These are phyloP conservation scores for Dendrothele bispora DNA, from an alignment of 768 basidiomycete genomes.

Conservation along the genomic window DNA sequence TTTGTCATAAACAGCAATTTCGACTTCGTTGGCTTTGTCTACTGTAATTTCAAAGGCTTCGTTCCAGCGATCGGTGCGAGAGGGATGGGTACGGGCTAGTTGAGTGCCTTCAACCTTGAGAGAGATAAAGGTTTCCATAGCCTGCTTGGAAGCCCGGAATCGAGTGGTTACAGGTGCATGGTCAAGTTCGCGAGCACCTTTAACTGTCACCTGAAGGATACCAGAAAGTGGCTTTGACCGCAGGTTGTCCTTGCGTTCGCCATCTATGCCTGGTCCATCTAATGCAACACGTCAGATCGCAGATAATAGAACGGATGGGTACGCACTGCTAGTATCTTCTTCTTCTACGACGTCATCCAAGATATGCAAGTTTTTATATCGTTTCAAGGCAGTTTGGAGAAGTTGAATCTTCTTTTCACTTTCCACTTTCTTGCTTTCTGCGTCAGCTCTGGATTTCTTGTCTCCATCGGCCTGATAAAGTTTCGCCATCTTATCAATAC, in stretches of 20 bases:
- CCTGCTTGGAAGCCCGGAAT: slow-evolving; percentile 72
- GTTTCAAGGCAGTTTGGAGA: slow-evolving; percentile 85
- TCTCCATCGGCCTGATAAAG: slow-evolving; percentile 96
- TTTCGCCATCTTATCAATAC: slow-evolving; percentile 99
- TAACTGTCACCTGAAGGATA: slow-evolving; percentile 84
- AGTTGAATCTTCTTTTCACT: slow-evolving; percentile 97
- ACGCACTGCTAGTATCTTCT: slow-evolving; percentile 64
- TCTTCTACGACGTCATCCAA: slow-evolving; percentile 89
- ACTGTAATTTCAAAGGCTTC: slow-evolving; percentile 96
- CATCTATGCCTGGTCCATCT: slow-evolving; percentile 62
- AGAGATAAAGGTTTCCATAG: slow-evolving; percentile 85
- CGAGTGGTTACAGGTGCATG: slow-evolving; percentile 80
- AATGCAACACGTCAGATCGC: slow-evolving; percentile 6
- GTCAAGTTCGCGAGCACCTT: slow-evolving; percentile 90
- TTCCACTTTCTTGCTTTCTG: slow-evolving; percentile 91
- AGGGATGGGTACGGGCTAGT: slow-evolving; percentile 87
- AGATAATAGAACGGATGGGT: slow-evolving; percentile 8
- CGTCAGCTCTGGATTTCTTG: slow-evolving; percentile 91
- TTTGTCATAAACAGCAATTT: slow-evolving; percentile 94
- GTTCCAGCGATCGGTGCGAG: slow-evolving; percentile 95
- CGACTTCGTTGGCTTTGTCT: slow-evolving; percentile 98
- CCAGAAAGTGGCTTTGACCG: slow-evolving; percentile 94
- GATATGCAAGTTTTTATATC: slow-evolving; percentile 95
- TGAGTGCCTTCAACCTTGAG: slow-evolving; percentile 97
- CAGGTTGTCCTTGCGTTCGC: slow-evolving; percentile 89